Base-by-base conservation (phyloP, 1,139 yeast genomes). In the Blastobotrys ciferrii region DNA sequence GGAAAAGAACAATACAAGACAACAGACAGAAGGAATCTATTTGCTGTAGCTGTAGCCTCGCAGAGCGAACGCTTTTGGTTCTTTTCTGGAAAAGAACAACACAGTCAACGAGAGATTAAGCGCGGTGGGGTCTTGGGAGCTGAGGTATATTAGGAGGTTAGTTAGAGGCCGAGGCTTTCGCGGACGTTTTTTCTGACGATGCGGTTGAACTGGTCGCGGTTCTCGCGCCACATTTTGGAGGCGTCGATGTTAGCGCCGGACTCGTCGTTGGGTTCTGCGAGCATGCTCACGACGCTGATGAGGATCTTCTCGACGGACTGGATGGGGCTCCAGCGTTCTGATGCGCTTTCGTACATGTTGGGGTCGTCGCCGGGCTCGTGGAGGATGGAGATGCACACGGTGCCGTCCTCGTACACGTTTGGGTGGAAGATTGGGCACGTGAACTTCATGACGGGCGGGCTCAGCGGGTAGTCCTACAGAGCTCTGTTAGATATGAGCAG, bases 311-410 rank as follows among this genome's bases (percentile, higher is more conserved):
- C 98, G 23, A 92, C 91, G 62, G 96, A 87, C 66, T 92, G 98
- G 40, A 92, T 92, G 0, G 98, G 98, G 5, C 95, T 86, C 98
- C 98, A 92, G 56, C 98, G 75, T 68, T 92, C 98, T 56, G 91
- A 94, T 0, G 98, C 96, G 31, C 87, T 70, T 66, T 92, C 98
- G 68, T 92, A 92, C 75, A 85, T 91, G 66, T 89, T 82, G 20
- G 98, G 98, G 67, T 92, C 98, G 61, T 91, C 96, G 11, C 98
- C 98, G 0, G 98, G 96, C 1, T 96, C 82, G 65, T 92, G 98
- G 55, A 92, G 74, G 52, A 92, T 92, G 19, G 96, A 88, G 48
- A 92, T 92, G 68, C 98, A 92, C 5, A 92, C 98, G 23, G 87
- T 88, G 1, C 98, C 98, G 65, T 91, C 95, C 48, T 87, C 81